These are phyloP conservation scores for Gamarada debralockiae DNA, from an alignment of 495 filamentous ascomycete species.

Conservation along the genomic window DNA sequence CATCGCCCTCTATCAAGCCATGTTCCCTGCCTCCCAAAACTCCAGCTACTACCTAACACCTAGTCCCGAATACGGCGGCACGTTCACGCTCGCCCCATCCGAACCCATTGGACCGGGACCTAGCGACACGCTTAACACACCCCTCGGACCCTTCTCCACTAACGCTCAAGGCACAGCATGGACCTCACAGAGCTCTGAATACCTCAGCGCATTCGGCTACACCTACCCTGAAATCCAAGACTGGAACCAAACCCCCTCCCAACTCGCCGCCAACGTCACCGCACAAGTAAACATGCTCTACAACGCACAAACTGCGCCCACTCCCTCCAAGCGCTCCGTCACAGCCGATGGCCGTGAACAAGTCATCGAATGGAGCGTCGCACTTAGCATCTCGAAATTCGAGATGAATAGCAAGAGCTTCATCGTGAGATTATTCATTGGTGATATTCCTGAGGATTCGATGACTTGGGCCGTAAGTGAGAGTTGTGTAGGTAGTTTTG, in stretches of 20 bases:
- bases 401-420: constrained; percentile 51
- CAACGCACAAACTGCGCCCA: constrained; percentile 25
- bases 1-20: constrained; percentile 36
- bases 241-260: constrained; percentile 9
- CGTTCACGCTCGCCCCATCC: constrained; percentile 37
- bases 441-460: constrained; percentile 27
- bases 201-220: constrained; percentile 26
- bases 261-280: constrained; percentile 25
- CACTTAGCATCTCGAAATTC: constrained; percentile 52
- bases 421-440: constrained; percentile 56
- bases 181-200: constrained; percentile 17
- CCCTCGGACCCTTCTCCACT: constrained; percentile 26
- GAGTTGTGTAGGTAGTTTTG: constrained; percentile 50
- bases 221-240: constrained; percentile 28
- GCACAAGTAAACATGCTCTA: constrained; percentile 52
- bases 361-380: constrained; percentile 55
- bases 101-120: constrained; percentile 6
- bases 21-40: constrained; percentile 31
- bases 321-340: not conserved
- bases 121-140: constrained; percentile 19
- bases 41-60: constrained; percentile 29
- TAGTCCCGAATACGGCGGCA: constrained; percentile 36
- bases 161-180: constrained; percentile 11
- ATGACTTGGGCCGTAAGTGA: constrained; percentile 35
- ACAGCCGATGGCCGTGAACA: not conserved